Percentiles rank a stretch among this genome's conserved stretches.
phyloP scores from a whole-genome alignment of 1,284 basidiomycete species.

The Schizophyllum amplum region DNA sequence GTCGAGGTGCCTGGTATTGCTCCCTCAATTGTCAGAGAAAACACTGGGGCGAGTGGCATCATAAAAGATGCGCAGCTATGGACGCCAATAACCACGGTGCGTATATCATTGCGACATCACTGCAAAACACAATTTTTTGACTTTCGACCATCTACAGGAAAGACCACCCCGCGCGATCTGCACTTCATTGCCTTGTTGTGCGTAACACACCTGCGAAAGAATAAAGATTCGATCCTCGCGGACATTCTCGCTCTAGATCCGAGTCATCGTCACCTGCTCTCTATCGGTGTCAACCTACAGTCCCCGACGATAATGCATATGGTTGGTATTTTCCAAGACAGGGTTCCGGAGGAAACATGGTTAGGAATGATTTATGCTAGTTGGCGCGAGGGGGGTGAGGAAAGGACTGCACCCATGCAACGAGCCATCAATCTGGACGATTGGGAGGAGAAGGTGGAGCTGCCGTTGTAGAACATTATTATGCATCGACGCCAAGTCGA shows the following conservation, averaged over 20 bases:
- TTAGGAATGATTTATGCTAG: background rate
- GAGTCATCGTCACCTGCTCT: background rate
- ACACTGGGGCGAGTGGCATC: background rate
- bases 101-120: background rate
- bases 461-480: too few species aligned
- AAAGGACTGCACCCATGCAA: too few species aligned
- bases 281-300: background rate
- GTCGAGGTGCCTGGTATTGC: background rate
- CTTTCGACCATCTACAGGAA: background rate
- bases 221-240: background rate
- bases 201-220: background rate
- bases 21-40: background rate
- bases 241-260: background rate
- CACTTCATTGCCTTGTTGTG: background rate
- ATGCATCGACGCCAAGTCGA: too few species aligned
- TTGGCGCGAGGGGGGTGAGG: background rate
- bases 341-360: background rate
- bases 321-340: background rate
- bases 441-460: too few species aligned
- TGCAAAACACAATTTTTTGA: background rate
- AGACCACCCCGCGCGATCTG: background rate
- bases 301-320: background rate
- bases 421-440: too few species aligned
- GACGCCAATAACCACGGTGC: background rate
- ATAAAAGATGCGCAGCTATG: background rate